Conservation (phyloP, 2,329 filamentous ascomycete species). For the Paraphoma chrysanthemicola region DNA sequence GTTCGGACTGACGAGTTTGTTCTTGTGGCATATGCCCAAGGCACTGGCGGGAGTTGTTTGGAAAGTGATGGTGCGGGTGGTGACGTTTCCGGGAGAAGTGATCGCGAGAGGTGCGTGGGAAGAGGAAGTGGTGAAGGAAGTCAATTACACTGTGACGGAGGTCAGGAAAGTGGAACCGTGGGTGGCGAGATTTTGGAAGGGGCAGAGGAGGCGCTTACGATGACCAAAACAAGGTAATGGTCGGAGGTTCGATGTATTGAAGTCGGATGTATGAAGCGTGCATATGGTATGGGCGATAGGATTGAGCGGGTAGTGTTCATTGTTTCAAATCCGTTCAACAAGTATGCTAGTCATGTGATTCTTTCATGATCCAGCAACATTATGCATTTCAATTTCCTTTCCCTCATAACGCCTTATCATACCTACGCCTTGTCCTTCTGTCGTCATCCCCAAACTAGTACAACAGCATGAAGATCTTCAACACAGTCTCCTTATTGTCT, state of each 20-base stretch:
- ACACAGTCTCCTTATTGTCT: background rate
- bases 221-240: background rate
- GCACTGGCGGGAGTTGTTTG: background rate
- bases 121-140: background rate
- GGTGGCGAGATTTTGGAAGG: background rate
- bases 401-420: background rate
- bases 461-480: background rate
- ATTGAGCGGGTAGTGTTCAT: too few species aligned
- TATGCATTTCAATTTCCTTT: background rate
- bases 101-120: background rate
- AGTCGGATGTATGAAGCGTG: too few species aligned
- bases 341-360: background rate
- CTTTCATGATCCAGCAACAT: background rate
- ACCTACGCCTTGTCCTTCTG: background rate
- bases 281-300: too few species aligned
- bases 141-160: background rate
- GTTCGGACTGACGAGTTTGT: background rate
- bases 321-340: too few species aligned
- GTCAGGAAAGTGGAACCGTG: background rate
- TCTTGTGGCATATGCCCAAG: background rate
- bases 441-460: background rate
- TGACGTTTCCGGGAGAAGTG: background rate
- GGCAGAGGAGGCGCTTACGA: background rate
- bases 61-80: background rate
- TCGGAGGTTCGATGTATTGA: background rate